Evolutionary conservation across 2,329 filamentous ascomycete genomes (phyloP), one percentile per base, ranked within the genome.

Genomic region (Cordyceps cateniannulata): DNA sequence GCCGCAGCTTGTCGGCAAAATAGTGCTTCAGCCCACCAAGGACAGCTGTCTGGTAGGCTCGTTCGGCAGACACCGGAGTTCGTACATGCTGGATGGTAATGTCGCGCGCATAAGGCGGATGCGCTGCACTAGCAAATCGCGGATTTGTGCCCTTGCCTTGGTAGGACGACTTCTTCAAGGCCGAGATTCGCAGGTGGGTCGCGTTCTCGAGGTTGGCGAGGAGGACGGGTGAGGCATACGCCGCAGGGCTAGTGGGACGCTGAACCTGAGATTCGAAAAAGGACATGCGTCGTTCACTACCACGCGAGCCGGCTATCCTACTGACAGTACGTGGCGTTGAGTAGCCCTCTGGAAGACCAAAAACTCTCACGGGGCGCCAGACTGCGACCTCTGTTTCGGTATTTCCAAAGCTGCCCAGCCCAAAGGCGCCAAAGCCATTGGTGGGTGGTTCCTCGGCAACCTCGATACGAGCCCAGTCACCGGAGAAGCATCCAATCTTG

Each of bases 401-500:
- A 53, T 73, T 69, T 1, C 71, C 72, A 65, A 87, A 89, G 63
- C 84, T 86, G 24, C 85, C 85, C 3, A 91, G 78, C 2, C 87
- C 87, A 76, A 87, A 89, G 0, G 82, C 77, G 55, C 83, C 89
- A 65, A 85, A 84, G 20, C 81, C 89, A 71, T 85, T 88, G 18
- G 79, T 76, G 24, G 83, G 88, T 62, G 90, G 89, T 69, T 92
- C 90, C 65, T 89, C 83, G 0, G 90, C 83, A 6, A 85, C 81
- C 74, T 96, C 91, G 12, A 97, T 80, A 24, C 89, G 87, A 12
- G 96, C 91, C 95, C 95, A 99, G 70, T 99, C 95, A 32, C 95
- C 95, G 0, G 93, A 98, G 71, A 99, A 99, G 73, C 93, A 98
- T 18, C 93, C 93, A 59, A 99, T 88, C 66, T 93, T 92, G 16